Percentiles rank a stretch among this genome's conserved stretches.
These are phyloP conservation scores for Phytophthora sp. DNA, from an alignment of 352 stramenopile genomes.

Conservation along the genomic window DNA sequence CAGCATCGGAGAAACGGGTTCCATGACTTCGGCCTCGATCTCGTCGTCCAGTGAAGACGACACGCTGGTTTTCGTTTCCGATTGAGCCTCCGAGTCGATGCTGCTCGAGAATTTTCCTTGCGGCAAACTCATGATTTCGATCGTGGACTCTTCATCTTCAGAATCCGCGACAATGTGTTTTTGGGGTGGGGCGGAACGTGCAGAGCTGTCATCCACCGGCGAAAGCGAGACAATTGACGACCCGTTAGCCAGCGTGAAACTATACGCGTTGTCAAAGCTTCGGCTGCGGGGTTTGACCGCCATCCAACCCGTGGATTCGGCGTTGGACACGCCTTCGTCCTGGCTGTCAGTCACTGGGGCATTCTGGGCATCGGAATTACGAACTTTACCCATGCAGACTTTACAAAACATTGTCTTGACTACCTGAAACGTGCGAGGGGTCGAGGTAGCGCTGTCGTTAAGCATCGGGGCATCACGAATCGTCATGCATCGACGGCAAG, in stretches of 20 bases:
- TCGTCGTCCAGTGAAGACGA: slow-evolving; percentile 39
- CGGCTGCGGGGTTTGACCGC: slow-evolving; percentile 23
- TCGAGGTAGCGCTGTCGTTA: slow-evolving; percentile 24
- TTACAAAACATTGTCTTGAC: slow-evolving; percentile 70
- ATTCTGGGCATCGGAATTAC: slow-evolving; percentile 29
- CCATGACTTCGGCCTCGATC: slow-evolving; percentile 21
- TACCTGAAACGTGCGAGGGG: slow-evolving; percentile 53
- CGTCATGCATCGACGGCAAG: slow-evolving; percentile 72
- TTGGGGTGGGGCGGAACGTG: slow-evolving; percentile 13
- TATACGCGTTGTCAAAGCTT: slow-evolving; percentile 34
- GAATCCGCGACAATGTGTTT: slow-evolving; percentile 8
- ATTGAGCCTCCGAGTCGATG: slow-evolving; percentile 31
- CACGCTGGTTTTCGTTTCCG: slow-evolving; percentile 41
- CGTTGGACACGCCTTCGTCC: slow-evolving; percentile 41
- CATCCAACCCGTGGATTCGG: slow-evolving; percentile 39
- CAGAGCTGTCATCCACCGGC: slow-evolving; percentile 7
- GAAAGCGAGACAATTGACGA: slow-evolving; percentile 30
- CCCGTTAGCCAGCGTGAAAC: slow-evolving; percentile 7
- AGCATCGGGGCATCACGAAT: slow-evolving; percentile 51
- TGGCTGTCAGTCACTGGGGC: slow-evolving; percentile 30
- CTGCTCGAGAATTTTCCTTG: slow-evolving; percentile 24
- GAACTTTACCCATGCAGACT: slow-evolving; percentile 59
- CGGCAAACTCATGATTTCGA: slow-evolving; percentile 14
- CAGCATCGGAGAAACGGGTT: slow-evolving; percentile 31
- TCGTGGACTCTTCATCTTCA: slow-evolving; percentile 13